Evolutionary conservation across 2,329 filamentous ascomycete genomes (phyloP).

Genomic region (Fusarium sororula): DNA sequence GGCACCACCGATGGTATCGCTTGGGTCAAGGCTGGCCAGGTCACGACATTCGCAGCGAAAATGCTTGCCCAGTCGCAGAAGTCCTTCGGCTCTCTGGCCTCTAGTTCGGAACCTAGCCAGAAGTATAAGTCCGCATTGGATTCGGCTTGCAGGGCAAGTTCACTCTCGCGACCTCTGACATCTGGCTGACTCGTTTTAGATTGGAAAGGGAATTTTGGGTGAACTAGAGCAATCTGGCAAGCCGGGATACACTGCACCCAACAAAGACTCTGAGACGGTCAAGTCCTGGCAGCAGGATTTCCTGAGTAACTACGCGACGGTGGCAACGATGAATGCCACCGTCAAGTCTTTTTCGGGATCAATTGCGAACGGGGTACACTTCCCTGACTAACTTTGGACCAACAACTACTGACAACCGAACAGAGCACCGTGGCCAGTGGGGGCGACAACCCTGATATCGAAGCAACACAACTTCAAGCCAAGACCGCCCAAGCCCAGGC

Average conservation of each 20-base stretch:
- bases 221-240: not conserved
- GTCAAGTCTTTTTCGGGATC: not conserved
- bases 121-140: not conserved
- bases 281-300: not conserved
- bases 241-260: not conserved
- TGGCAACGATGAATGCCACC: not conserved
- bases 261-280: not conserved
- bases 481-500: not conserved
- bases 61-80: not conserved
- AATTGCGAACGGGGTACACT: not conserved
- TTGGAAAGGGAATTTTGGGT: not conserved
- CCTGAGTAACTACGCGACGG: not conserved
- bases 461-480: not conserved
- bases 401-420: not conserved
- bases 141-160: not conserved
- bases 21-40: not conserved
- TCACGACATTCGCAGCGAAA: not conserved
- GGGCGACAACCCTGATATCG: fast-evolving
- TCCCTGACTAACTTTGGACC: fast-evolving
- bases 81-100: not conserved
- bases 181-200: not conserved
- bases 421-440: not conserved
- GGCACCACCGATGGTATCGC: not conserved
- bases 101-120: not conserved
- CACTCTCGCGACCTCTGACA: fast-evolving